phyloP scores from a whole-genome alignment of 345 rosid species.

The Firmiana major region DNA sequence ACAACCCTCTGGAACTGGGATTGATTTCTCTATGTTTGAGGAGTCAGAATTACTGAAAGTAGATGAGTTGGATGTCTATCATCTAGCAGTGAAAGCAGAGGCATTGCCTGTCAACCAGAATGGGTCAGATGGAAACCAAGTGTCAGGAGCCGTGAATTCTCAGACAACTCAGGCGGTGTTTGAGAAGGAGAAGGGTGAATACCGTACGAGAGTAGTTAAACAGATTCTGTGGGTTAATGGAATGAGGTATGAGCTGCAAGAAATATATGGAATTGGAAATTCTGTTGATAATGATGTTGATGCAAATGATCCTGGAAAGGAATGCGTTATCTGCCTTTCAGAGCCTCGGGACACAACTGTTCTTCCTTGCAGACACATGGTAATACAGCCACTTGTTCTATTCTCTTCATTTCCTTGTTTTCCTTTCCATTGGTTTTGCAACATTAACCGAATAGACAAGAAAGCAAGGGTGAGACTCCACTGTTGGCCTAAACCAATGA shows the following conservation, averaged over 20 bases:
- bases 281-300: conserved; percentile 64
- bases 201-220: conserved; percentile 56
- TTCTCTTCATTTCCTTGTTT: not conserved
- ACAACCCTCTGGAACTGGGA: conserved; percentile 74
- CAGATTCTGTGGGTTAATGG: conserved; percentile 83
- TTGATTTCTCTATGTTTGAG: conserved; percentile 60
- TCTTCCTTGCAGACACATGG: conserved; percentile 99
- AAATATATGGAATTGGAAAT: conserved; percentile 91
- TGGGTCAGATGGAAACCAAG: conserved; percentile 45
- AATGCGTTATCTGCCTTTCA: conserved; percentile 90
- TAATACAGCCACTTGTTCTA: conserved; percentile 18
- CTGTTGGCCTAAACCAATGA: not conserved
- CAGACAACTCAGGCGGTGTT: conserved; percentile 73
- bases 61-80: conserved; percentile 51
- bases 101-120: conserved; percentile 36
- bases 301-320: conserved; percentile 79
- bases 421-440: not conserved
- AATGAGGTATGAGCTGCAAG: conserved; percentile 82
- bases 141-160: conserved; percentile 45
- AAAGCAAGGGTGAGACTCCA: not conserved
- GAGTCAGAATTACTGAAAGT: conserved; percentile 49
- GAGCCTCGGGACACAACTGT: conserved; percentile 90
- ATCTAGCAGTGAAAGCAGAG: conserved; percentile 84
- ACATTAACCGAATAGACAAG: not conserved
- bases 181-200: conserved; percentile 75